phyloP scores from a whole-genome alignment of 148 eudicot genomes.

The Vaccinium vitisidaea region DNA sequence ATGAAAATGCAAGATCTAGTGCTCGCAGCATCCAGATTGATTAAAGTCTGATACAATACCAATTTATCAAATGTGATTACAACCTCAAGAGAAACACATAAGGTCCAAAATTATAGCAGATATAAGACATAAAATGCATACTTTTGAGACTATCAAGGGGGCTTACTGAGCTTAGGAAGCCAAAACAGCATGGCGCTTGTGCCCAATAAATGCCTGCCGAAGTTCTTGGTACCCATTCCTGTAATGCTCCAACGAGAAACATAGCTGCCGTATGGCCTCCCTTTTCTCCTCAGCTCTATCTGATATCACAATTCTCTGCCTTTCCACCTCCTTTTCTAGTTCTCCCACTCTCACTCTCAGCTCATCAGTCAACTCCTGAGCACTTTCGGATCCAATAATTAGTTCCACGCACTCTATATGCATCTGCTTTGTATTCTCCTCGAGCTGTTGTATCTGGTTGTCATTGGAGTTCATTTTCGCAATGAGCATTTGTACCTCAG shows the following conservation, averaged over 20 bases:
- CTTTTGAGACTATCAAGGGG: not conserved
- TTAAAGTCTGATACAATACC: not conserved
- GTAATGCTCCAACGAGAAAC: slow-evolving; percentile 79
- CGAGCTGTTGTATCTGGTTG: slow-evolving; percentile 37
- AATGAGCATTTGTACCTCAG: slow-evolving; percentile 47
- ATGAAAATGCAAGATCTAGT: slow-evolving; percentile 4
- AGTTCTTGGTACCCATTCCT: slow-evolving; percentile 70
- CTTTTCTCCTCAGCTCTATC: slow-evolving; percentile 76
- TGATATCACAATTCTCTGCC: slow-evolving; percentile 36
- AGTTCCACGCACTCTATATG: slow-evolving; percentile 29
- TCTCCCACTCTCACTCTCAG: slow-evolving; percentile 43
- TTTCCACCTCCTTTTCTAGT: slow-evolving; percentile 59
- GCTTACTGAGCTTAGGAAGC: slow-evolving; percentile 24
- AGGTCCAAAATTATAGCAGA: not conserved
- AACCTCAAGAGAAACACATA: not conserved
- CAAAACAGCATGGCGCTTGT: slow-evolving; percentile 36
- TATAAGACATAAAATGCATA: not conserved
- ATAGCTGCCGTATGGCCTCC: slow-evolving; percentile 91
- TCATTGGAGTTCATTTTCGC: slow-evolving; percentile 42
- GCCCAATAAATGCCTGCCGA: slow-evolving; percentile 40
- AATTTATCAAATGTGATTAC: not conserved
- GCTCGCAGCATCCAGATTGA: slow-evolving; percentile 12
- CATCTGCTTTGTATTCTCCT: slow-evolving; percentile 29
- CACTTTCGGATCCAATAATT: slow-evolving; percentile 30
- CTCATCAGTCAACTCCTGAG: slow-evolving; percentile 33